Percentiles rank a stretch among this genome's conserved stretches.
Conservation (phyloP, 345 rosid species). For the Cardamine occulta region DNA sequence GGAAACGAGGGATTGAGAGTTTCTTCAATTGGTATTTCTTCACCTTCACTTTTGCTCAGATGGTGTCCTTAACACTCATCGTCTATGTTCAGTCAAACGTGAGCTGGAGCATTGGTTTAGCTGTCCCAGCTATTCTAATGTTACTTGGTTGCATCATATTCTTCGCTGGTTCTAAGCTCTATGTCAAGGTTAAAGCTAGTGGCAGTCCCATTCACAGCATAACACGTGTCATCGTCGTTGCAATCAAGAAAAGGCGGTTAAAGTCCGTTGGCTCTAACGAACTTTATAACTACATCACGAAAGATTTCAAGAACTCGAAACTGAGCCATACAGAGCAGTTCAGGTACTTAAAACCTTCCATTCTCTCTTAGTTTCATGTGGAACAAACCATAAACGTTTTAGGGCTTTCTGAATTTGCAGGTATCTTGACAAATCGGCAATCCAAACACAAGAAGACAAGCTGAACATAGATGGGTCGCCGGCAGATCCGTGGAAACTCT, state of each 20-base stretch:
- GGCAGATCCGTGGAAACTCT: constrained; percentile 60
- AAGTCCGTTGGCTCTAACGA: constrained; percentile 41
- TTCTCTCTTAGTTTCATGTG: constrained; percentile 6
- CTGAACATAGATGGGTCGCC: constrained; percentile 58
- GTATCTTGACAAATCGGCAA: constrained; percentile 68
- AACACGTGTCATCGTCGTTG: constrained; percentile 51
- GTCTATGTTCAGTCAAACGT: constrained; percentile 73
- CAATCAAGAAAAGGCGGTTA: constrained; percentile 57
- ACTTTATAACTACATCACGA: constrained; percentile 34
- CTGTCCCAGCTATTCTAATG: constrained; percentile 73
- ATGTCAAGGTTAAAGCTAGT: constrained; percentile 67
- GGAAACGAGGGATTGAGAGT: constrained; percentile 72
- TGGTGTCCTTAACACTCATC: constrained; percentile 69
- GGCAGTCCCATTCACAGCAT: constrained; percentile 78
- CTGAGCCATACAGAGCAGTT: constrained; percentile 45
- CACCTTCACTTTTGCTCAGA: constrained; percentile 77
- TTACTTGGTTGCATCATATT: constrained; percentile 58
- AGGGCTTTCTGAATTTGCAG: constrained; percentile 37
- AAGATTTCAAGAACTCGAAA: constrained; percentile 43
- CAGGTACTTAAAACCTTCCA: constrained; percentile 11
- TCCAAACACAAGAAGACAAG: constrained; percentile 47
- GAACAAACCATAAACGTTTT: constrained; percentile 1
- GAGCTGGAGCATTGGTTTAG: constrained; percentile 80
- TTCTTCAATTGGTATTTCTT: constrained; percentile 89
- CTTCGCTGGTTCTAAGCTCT: constrained; percentile 67